Evolutionary conservation across 208 protist genomes (phyloP).

Genomic region (Phytomonas serpens): DNA sequence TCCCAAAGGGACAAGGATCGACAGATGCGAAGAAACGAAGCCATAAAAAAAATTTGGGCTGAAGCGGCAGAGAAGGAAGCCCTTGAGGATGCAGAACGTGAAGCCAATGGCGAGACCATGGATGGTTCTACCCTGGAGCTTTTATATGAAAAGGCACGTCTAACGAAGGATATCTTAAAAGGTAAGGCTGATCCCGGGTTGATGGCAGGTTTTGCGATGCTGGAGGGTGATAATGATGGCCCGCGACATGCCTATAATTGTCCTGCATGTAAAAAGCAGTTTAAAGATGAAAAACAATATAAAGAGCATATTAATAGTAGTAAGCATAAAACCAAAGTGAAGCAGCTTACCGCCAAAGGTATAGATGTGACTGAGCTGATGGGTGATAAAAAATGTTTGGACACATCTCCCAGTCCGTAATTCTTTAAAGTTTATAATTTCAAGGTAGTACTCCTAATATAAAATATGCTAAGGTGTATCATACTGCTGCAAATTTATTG

Average conservation of each 20-base stretch:
- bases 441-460: neutral
- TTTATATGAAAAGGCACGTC: constrained; percentile 78
- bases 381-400: constrained; percentile 18
- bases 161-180: constrained; percentile 51
- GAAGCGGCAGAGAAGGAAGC: constrained; percentile 80
- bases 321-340: constrained; percentile 86
- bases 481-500: neutral
- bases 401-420: neutral
- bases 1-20: constrained; percentile 48
- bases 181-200: constrained; percentile 28
- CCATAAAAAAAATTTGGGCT: constrained; percentile 71
- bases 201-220: constrained; percentile 66
- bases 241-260: constrained; percentile 43
- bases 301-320: constrained; percentile 82
- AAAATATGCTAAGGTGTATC: constrained; percentile 1
- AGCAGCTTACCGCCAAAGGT: constrained; percentile 74
- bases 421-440: constrained; percentile 7
- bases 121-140: constrained; percentile 74
- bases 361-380: constrained; percentile 67
- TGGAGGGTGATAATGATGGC: constrained; percentile 22
- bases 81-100: constrained; percentile 54
- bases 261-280: constrained; percentile 83
- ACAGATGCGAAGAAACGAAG: constrained; percentile 47
- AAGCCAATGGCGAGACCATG: constrained; percentile 59
- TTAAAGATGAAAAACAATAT: constrained; percentile 75